Evolutionary conservation across 2,329 filamentous ascomycete species (phyloP), one percentile per base, ranked within the genome.

Genomic region (Furcasterigmium sp.): DNA sequence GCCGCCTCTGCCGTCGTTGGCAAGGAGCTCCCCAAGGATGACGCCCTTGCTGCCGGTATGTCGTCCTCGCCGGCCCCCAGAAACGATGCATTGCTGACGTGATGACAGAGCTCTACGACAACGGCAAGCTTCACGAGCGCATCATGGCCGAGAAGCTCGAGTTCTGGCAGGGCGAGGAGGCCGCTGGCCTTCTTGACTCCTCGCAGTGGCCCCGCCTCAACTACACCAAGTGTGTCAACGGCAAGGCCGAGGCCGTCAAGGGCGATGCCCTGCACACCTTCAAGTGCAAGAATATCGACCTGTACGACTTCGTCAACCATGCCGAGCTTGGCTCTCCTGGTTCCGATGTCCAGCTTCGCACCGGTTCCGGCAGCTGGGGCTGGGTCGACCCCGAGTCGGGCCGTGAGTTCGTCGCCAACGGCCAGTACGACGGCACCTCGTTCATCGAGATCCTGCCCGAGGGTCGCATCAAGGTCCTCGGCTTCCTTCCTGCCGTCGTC

Each of bases 231-330:
- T 52, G 50, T 30, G 30, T 43, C 9, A 37, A 52, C 30, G 50
- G 50, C 26, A 43, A 45, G 15, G 48, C 49, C 10, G 46, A 35
- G 13, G 46, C 46, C 18, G 38, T 52, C 15, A 44, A 46, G 14
- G 50, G 46, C 21, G 48, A 52, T 20, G 39, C 46, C 11, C 46
- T 42, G 18, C 47, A 49, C 41, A 51, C 48, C 17, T 52, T 52
- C 42, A 46, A 41, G 35, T 52, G 50, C 44, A 47, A 51, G 28
- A 44, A 39, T 20, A 42, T 52, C 19, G 46, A 52, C 48, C 63
- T 76, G 14, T 71, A 75, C 52, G 70, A 76, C 55, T 78, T 79
- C 57, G 62, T 72, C 45, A 69, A 65, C 37, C 75, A 79, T 52
- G 64, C 68, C 7, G 65, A 70, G 37, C 65, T 78, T 5, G 75